These are phyloP conservation scores for Yarrowia galli DNA, from an alignment of 1,139 yeast species.

Conservation along the genomic window DNA sequence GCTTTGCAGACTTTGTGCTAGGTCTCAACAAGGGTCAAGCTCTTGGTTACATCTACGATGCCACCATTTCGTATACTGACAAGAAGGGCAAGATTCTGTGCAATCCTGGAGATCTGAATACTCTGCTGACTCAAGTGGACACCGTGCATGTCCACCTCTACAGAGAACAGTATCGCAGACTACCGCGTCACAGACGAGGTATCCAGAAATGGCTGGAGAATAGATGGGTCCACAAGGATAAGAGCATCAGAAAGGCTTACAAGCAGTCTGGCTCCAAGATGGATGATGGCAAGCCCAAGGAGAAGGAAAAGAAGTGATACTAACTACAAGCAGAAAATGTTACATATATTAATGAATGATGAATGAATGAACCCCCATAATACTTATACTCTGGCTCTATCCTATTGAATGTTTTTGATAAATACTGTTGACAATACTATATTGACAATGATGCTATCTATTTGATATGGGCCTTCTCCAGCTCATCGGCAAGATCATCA, in stretches of 20 bases:
- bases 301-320: conserved; percentile 3
- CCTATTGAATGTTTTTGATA: conserved; percentile 10
- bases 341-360: background rate
- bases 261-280: conserved; percentile 9
- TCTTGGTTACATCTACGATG: conserved; percentile 22
- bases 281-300: conserved; percentile 6
- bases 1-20: conserved; percentile 20
- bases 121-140: conserved; percentile 11
- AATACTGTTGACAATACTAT: conserved; percentile 22
- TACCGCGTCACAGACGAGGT: conserved; percentile 18
- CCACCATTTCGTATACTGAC: conserved; percentile 14
- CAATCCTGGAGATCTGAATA: background rate
- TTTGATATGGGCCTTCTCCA: conserved; percentile 59
- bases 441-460: conserved; percentile 22
- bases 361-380: background rate
- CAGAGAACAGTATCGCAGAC: background rate
- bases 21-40: conserved; percentile 20
- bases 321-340: background rate
- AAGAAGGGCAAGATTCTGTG: conserved; percentile 7
- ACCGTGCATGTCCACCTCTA: conserved; percentile 6
- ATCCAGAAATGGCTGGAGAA: conserved; percentile 46
- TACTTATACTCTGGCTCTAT: conserved; percentile 3
- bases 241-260: conserved; percentile 23
- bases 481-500: conserved; percentile 66
- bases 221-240: conserved; percentile 46